A percentile compares a stretch with the other conserved stretches of the same genome.
Conservation (phyloP, 495 filamentous ascomycete species). For the Aspergillus egyptiacus region DNA sequence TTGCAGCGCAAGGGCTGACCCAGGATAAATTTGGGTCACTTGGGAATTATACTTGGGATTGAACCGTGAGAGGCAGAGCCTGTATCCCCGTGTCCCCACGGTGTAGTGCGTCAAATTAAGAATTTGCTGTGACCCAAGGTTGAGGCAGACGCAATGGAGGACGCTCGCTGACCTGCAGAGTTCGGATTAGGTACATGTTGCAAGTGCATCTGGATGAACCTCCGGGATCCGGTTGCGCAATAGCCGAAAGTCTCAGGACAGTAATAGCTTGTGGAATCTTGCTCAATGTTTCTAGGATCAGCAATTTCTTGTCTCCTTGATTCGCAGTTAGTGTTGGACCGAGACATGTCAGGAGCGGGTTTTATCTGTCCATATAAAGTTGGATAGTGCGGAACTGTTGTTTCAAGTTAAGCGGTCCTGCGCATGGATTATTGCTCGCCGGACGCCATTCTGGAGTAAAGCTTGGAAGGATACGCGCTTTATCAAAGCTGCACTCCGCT, state of each 20-base stretch:
- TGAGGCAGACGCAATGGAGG: background rate
- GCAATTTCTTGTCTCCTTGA: too few relatives aligned
- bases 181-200: background rate
- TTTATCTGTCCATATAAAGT: background rate
- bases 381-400: background rate
- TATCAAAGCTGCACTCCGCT: background rate
- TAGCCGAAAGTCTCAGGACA: background rate
- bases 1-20: too few relatives aligned
- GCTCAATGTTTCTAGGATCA: background rate
- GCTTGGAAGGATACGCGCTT: background rate
- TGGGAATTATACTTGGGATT: too few relatives aligned
- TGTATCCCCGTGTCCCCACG: too few relatives aligned
- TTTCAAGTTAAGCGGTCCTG: slow-evolving; percentile 3
- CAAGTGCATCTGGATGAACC: background rate
- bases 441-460: background rate
- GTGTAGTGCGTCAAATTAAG: too few relatives aligned
- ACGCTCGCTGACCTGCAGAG: background rate
- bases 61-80: too few relatives aligned
- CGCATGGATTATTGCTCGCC: background rate
- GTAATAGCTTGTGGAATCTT: background rate
- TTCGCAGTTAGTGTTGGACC: too few relatives aligned
- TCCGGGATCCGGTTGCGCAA: background rate
- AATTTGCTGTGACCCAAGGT: background rate
- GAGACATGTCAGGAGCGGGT: background rate
- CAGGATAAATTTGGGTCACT: too few relatives aligned